These are phyloP conservation scores for Bretschneidera sinensis DNA, from an alignment of 345 rosid species.

Conservation along the genomic window DNA sequence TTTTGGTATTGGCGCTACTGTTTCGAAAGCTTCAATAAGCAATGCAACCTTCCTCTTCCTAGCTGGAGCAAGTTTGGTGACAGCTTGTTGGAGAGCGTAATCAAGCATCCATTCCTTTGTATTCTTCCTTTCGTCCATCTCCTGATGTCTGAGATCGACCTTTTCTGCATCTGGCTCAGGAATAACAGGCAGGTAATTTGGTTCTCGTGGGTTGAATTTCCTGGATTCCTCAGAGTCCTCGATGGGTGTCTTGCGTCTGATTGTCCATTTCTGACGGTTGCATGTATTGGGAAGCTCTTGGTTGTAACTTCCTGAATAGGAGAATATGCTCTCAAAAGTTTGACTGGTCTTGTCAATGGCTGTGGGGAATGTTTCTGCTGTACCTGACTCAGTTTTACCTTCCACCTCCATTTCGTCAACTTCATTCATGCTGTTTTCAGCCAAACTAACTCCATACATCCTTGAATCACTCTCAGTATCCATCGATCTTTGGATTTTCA, in stretches of 20 bases:
- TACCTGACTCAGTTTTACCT: slow-evolving; percentile 17
- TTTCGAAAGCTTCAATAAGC: slow-evolving; percentile 92
- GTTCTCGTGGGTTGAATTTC: slow-evolving; percentile 73
- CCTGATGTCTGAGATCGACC: slow-evolving; percentile 76
- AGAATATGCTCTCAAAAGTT: slow-evolving; percentile 10
- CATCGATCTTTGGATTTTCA: slow-evolving; percentile 8
- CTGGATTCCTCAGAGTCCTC: slow-evolving; percentile 32
- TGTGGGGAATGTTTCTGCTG: slow-evolving; percentile 13
- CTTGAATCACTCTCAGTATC: slow-evolving; percentile 20
- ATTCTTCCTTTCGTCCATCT: slow-evolving; percentile 61
- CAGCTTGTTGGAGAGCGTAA: slow-evolving; percentile 68
- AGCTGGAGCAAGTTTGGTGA: slow-evolving; percentile 71
- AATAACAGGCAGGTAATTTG: slow-evolving; percentile 61
- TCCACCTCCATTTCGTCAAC: slow-evolving; percentile 23
- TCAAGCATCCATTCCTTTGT: slow-evolving; percentile 97
- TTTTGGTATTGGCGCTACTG: slow-evolving; percentile 53
- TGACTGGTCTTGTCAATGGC: slow-evolving; percentile 8
- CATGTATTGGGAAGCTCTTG: slow-evolving; percentile 25
- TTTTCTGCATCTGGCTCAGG: slow-evolving; percentile 59
- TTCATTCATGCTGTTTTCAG: slow-evolving; percentile 21
- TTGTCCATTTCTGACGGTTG: slow-evolving; percentile 36
- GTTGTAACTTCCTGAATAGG: slow-evolving; percentile 18
- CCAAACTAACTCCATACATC: slow-evolving; percentile 2
- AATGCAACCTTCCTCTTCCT: slow-evolving; percentile 81
- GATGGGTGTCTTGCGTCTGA: slow-evolving; percentile 26